phyloP scores from a whole-genome alignment of 148 eudicot species.

The Dysphania ambrosioides region DNA sequence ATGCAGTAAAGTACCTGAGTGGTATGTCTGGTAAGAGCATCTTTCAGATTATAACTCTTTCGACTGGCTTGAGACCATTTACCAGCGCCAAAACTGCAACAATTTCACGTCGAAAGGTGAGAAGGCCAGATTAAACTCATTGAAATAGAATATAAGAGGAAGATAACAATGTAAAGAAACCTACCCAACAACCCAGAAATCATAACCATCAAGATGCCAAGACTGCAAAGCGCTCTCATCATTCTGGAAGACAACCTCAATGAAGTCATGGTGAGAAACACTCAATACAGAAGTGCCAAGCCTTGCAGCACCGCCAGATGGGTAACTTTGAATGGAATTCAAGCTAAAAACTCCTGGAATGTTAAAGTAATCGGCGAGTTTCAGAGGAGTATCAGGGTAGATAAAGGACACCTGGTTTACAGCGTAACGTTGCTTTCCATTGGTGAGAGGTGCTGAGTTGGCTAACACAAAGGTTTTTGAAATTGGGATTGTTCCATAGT shows the following conservation, averaged over 20 bases:
- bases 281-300: conserved; percentile 60
- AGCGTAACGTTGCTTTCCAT: conserved; percentile 74
- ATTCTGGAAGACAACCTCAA: conserved; percentile 81
- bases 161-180: conserved; percentile 6
- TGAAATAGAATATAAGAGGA: background rate
- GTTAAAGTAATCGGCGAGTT: conserved; percentile 88
- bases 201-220: conserved; percentile 99
- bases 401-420: conserved; percentile 74
- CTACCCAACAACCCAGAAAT: conserved; percentile 96
- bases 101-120: conserved; percentile 17
- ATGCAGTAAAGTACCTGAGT: conserved; percentile 39
- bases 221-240: conserved; percentile 65
- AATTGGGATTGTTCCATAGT: conserved; percentile 65
- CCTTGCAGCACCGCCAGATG: conserved; percentile 47
- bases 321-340: conserved; percentile 58
- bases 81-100: conserved; percentile 64
- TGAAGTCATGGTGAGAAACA: conserved; percentile 61
- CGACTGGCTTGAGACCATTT: conserved; percentile 63
- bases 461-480: conserved; percentile 56
- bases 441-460: conserved; percentile 65
- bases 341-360: conserved; percentile 73
- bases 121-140: background rate
- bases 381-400: conserved; percentile 71
- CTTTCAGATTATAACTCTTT: conserved; percentile 46
- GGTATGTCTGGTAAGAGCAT: conserved; percentile 60